Conservation (phyloP, 768 basidiomycete species). For the Brasilioporus rufonigricans region DNA sequence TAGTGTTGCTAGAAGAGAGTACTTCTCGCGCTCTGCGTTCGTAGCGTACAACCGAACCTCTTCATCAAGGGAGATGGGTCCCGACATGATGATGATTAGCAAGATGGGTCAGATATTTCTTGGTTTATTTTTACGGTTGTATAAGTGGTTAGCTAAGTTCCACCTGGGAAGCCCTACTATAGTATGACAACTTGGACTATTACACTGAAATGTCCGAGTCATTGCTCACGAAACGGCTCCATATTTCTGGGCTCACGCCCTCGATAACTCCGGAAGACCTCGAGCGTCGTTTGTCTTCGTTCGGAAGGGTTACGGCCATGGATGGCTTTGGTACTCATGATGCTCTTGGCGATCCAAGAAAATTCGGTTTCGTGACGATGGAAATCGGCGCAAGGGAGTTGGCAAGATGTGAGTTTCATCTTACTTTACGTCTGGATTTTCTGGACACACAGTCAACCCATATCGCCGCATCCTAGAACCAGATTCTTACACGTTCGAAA, state of each 20-base stretch:
- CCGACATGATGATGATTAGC: constrained; percentile 29
- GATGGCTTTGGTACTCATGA: constrained; percentile 69
- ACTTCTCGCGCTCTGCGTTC: constrained; percentile 87
- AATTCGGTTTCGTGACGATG: constrained; percentile 73
- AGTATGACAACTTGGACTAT: background rate
- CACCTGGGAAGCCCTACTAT: constrained; percentile 17
- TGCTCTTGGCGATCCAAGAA: constrained; percentile 62
- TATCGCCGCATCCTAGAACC: background rate
- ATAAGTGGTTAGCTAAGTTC: constrained; percentile 4
- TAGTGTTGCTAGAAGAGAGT: constrained; percentile 83
- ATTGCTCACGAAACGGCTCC: constrained; percentile 55
- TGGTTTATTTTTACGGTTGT: background rate
- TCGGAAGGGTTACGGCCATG: constrained; percentile 65
- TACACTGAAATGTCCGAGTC: constrained; percentile 15
- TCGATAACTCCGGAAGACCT: constrained; percentile 57
- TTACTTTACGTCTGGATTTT: background rate
- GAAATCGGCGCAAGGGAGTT: constrained; percentile 45
- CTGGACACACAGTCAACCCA: background rate
- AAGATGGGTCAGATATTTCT: background rate
- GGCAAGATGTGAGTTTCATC: constrained; percentile 54
- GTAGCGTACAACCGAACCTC: constrained; percentile 86
- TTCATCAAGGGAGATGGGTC: constrained; percentile 71
- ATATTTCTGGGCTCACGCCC: constrained; percentile 74
- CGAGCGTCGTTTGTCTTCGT: constrained; percentile 54
- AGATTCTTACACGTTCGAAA: constrained; percentile 2